Conservation (phyloP, 805 yeast genomes). For the Cyberlindnera meyerae region DNA sequence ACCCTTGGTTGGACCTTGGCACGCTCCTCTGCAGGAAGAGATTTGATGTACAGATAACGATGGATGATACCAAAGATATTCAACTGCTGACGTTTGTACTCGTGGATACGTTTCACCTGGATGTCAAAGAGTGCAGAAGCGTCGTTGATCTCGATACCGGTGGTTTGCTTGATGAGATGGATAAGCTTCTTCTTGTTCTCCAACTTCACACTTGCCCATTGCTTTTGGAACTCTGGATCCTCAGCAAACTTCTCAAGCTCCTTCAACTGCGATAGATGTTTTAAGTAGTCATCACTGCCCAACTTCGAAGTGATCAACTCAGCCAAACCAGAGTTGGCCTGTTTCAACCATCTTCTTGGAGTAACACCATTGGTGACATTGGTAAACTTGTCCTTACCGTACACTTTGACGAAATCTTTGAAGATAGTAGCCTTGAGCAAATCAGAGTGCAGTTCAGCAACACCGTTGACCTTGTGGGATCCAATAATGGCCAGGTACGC, state of each 20-base stretch:
- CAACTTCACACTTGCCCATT: conserved; percentile 70
- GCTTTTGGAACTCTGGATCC: conserved; percentile 59
- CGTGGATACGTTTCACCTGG: conserved; percentile 93
- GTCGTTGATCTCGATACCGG: conserved; percentile 50
- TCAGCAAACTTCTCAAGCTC: conserved; percentile 60
- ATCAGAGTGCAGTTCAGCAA: conserved; percentile 92
- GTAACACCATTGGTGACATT: conserved; percentile 95
- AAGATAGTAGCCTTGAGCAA: conserved; percentile 84
- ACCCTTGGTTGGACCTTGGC: conserved; percentile 65
- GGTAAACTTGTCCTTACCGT: conserved; percentile 78
- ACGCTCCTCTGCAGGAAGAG: conserved; percentile 58
- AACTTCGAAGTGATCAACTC: conserved; percentile 67
- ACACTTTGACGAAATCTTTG: conserved; percentile 81
- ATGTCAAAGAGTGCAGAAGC: conserved; percentile 79
- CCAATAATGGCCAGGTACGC: conserved; percentile 89
- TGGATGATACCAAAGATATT: conserved; percentile 86
- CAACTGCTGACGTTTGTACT: conserved; percentile 91
- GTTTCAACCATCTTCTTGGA: conserved; percentile 93
- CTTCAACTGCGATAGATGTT: conserved; percentile 63
- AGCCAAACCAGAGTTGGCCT: conserved; percentile 82
- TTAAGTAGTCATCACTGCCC: conserved; percentile 64
- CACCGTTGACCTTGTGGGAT: conserved; percentile 91
- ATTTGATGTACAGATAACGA: conserved; percentile 74
- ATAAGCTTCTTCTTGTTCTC: conserved; percentile 68
- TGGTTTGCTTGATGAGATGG: conserved; percentile 58